A percentile compares a stretch with the other conserved stretches of the same genome.
Conservation (phyloP, 371 early-diverging fungal genomes). For the Lichtheimia ramosa region DNA sequence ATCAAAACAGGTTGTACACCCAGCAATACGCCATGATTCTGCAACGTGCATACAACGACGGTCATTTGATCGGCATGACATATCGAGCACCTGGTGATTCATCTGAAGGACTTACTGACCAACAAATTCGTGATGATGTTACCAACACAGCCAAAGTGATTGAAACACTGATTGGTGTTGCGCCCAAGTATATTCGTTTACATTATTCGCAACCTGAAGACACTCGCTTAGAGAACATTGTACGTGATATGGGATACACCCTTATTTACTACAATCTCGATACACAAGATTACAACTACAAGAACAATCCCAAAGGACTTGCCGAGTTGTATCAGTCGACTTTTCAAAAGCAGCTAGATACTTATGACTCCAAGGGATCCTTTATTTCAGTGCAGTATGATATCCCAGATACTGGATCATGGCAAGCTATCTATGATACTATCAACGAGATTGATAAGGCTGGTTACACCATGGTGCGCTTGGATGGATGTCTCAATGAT, state of each 20-base stretch:
- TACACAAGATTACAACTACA: slow-evolving; percentile 54
- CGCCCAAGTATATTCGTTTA: slow-evolving; percentile 56
- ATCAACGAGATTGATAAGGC: slow-evolving; percentile 47
- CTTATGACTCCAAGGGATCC: slow-evolving; percentile 55
- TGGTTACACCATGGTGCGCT: slow-evolving; percentile 59
- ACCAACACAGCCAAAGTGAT: slow-evolving; percentile 49
- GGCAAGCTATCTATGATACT: slow-evolving; percentile 43
- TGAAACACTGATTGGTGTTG: slow-evolving; percentile 46
- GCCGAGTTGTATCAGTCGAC: slow-evolving; percentile 41
- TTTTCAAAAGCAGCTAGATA: slow-evolving; percentile 51
- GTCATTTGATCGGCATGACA: slow-evolving; percentile 63
- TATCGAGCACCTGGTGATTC: slow-evolving; percentile 55
- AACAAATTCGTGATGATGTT: slow-evolving; percentile 46
- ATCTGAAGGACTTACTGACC: slow-evolving; percentile 42
- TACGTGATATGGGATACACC: slow-evolving; percentile 50
- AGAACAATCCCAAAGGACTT: slow-evolving; percentile 36
- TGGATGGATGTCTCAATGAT: slow-evolving; percentile 59
- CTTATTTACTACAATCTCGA: slow-evolving; percentile 56
- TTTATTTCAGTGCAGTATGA: slow-evolving; percentile 58
- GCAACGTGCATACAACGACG: slow-evolving; percentile 53
- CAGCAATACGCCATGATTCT: slow-evolving; percentile 55
- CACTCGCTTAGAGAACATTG: slow-evolving; percentile 35
- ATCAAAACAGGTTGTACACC: slow-evolving; percentile 32
- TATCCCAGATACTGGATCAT: slow-evolving; percentile 56
- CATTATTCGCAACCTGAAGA: slow-evolving; percentile 52